phyloP scores from a whole-genome alignment of 306 rosid genomes.

The Carpinus viminea region DNA sequence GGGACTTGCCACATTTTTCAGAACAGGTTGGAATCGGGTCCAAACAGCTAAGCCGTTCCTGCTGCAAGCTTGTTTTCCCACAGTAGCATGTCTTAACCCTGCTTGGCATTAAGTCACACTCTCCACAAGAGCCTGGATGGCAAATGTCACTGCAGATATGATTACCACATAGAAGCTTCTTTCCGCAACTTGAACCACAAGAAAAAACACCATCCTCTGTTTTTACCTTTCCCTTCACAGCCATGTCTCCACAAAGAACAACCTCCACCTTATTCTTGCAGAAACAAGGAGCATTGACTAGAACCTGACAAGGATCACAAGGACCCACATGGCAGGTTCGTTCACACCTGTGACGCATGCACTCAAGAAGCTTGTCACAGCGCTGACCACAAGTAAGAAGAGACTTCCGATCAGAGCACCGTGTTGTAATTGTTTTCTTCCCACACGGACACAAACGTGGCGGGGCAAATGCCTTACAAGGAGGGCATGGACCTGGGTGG shows the following conservation, averaged over 20 bases:
- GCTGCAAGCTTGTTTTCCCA: constrained; percentile 76
- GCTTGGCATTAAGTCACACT: constrained; percentile 64
- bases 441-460: constrained; percentile 85
- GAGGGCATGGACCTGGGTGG: constrained; percentile 98
- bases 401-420: constrained; percentile 80
- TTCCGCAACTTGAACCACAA: constrained; percentile 67
- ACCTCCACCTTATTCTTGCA: constrained; percentile 60
- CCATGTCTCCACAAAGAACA: constrained; percentile 75
- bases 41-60: constrained; percentile 68
- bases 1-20: constrained; percentile 59
- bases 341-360: constrained; percentile 76
- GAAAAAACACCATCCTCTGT: constrained; percentile 69
- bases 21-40: constrained; percentile 88
- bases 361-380: constrained; percentile 77
- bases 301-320: constrained; percentile 78
- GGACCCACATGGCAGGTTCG: constrained; percentile 72
- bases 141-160: constrained; percentile 67
- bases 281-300: constrained; percentile 69
- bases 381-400: constrained; percentile 78
- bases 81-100: constrained; percentile 74
- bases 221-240: constrained; percentile 69
- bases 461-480: constrained; percentile 87
- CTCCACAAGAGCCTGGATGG: constrained; percentile 80
- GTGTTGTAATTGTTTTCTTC: constrained; percentile 74
- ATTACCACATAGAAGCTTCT: constrained; percentile 67